Conservation (phyloP, 768 basidiomycete genomes). For the Guyanaporus albipodus region DNA sequence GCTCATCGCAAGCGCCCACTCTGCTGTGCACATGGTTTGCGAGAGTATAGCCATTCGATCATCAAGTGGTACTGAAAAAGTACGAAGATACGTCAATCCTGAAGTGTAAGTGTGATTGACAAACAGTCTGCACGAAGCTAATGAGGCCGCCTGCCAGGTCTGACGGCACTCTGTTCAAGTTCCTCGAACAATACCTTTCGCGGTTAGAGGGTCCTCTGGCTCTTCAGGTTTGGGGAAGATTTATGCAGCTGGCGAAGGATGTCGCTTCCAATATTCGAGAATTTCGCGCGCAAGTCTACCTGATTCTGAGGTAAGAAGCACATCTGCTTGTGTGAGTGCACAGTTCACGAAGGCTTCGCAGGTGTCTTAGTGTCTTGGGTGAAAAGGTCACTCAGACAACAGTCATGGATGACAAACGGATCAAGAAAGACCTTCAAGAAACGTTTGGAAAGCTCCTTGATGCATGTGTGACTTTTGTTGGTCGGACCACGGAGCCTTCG, state of each 20-base stretch:
- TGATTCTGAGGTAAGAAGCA: constrained; percentile 60
- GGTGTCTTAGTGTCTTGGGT: constrained; percentile 72
- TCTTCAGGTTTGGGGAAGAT: constrained; percentile 86
- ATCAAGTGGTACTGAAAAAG: constrained; percentile 51
- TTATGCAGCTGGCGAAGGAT: constrained; percentile 76
- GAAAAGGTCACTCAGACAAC: constrained; percentile 87
- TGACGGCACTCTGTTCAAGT: constrained; percentile 72
- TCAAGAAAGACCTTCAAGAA: constrained; percentile 92
- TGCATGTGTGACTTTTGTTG: constrained; percentile 66
- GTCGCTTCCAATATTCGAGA: constrained; percentile 60
- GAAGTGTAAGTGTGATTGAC: constrained; percentile 51
- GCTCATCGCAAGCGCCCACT: constrained; percentile 80
- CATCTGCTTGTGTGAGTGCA: neutral
- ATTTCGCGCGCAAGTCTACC: constrained; percentile 68
- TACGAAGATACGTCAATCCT: constrained; percentile 57
- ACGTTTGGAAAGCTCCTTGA: constrained; percentile 84
- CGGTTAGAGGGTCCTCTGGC: constrained; percentile 88
- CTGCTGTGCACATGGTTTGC: constrained; percentile 83
- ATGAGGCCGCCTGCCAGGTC: constrained; percentile 45
- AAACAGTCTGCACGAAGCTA: neutral
- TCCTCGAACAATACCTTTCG: constrained; percentile 81
- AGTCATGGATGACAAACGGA: constrained; percentile 83
- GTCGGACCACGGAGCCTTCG: constrained; percentile 67
- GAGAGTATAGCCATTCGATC: constrained; percentile 71
- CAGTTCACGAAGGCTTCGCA: constrained; percentile 27